Base-by-base conservation (phyloP, 108 stramenopile genomes). In the Nannochloropsis oceanica region DNA sequence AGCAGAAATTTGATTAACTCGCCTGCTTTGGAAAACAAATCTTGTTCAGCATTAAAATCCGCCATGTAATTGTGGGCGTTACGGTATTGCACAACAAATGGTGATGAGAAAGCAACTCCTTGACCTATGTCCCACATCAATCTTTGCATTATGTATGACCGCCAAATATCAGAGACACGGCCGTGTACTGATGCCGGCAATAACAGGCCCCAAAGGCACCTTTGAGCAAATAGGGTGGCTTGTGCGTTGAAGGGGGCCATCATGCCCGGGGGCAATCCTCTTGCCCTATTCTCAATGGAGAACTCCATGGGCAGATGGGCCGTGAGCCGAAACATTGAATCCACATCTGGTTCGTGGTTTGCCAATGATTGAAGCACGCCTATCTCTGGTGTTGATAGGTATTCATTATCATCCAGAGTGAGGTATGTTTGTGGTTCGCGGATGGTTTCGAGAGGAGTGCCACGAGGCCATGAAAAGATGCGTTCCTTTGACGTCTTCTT, bases 91-190 rank as follows among this genome's bases (percentile, higher is more conserved):
- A 79, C 42, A 13, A 86, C 79, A 92, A 87, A 79, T 26, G 92
- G 92, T 13, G 92, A 87, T 0, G 82, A 43, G 44, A 92, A 92
- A 0, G 90, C 86, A 11, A 93, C 42, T 8, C 50, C 44, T 9
- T 90, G 34, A 12, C 85, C 88, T 11, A 83, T 25, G 22, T 84
- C 82, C 43, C 84, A 59, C 26, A 92, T 86, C 26, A 92, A 14
- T 0, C 84, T 9, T 80, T 92, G 91, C 27, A 92, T 90, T 85
- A 92, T 86, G 84, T 93, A 93, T 25, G 90, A 79, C 13, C 93
- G 87, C 93, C 93, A 93, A 42, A 93, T 93, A 80, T 93, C 93
- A 13, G 85, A 84, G 0, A 93, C 92, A 7, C 93, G 85, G 11
- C 92, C 92, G 79, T 88, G 87, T 9, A 93, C 93, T 8, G 92